Evolutionary conservation across 441 rosid species (phyloP).

Genomic region (Adansonia gregorii): DNA sequence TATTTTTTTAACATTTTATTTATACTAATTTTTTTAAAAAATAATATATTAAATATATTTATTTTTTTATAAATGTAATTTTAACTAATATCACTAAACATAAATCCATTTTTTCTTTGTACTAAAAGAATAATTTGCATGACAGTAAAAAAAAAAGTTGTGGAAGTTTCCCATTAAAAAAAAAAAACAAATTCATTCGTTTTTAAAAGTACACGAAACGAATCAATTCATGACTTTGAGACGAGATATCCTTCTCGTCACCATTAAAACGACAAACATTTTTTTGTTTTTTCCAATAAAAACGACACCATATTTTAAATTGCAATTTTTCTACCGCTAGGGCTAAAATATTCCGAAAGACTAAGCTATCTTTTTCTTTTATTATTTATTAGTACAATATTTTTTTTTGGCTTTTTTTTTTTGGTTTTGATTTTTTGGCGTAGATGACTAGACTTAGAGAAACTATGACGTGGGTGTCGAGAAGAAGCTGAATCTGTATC

Average conservation of each 20-base stretch:
- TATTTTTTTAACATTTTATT: too few species aligned
- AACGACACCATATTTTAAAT: neutral
- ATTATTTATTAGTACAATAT: neutral
- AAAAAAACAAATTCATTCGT: neutral
- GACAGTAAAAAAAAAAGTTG: neutral
- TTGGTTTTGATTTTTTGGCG: neutral
- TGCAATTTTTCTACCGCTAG: neutral
- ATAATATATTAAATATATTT: too few species aligned
- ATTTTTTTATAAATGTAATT: too few species aligned
- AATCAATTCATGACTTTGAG: conserved; percentile 10
- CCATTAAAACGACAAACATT: neutral
- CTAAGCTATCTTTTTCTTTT: neutral
- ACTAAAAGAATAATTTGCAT: too few species aligned
- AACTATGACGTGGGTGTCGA: conserved; percentile 26
- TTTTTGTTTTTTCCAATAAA: neutral
- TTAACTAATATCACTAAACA: too few species aligned
- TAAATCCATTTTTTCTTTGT: too few species aligned
- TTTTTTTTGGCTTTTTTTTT: neutral
- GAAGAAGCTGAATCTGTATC: conserved; percentile 38
- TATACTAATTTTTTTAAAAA: too few species aligned
- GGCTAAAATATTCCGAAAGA: conserved; percentile 6
- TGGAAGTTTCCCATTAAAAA: conserved; percentile 21
- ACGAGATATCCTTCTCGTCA: conserved; percentile 27
- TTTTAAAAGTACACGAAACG: conserved; percentile 27
- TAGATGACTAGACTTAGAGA: conserved; percentile 16